Base-by-base conservation (phyloP, 768 basidiomycete species). In the Mycena belliarum region DNA sequence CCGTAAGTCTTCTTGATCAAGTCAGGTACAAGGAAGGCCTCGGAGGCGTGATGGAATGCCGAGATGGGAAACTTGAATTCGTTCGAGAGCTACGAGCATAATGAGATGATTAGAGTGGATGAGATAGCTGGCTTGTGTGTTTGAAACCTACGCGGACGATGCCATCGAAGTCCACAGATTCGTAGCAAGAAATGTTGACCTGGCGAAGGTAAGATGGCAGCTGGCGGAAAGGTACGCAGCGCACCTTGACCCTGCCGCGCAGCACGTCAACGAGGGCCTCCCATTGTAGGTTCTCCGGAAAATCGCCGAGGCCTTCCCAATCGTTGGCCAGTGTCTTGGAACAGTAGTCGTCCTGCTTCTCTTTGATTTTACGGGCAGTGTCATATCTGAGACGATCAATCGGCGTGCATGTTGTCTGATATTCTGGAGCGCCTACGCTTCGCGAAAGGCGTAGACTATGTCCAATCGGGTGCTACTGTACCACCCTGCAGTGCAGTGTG, bases 31-130 rank as follows among this genome's bases (percentile, higher is more conserved):
- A 94, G 82, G 66, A 89, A 95, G 0, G 91, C 87, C 65, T 94
- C 91, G 56, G 85, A 84, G 2, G 92, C 91, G 60, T 87, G 84
- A 65, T 93, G 91, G 68, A 93, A 83, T 3, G 86, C 85, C 4
- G 89, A 84, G 52, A 92, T 80, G 7, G 85, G 82, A 69, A 91
- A 91, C 64, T 87, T 79, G 79, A 93, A 95, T 68, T 95, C 91
- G 65, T 94, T 90, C 29, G 90, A 84, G 33, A 93, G 77, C 82
- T 91, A 12, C 29, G 29, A 60, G 10, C 18, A 33, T 15, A 6
- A 12, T 32, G 29, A 12, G 7, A 10, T 44, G 33, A 35, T 38
- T 25, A 29, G 20, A 12, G 29, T 12, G 7, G 29, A 32, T 32
- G 12, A 12, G n/a, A n/a, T n/a, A n/a, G n/a, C n/a, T n/a, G n/a